phyloP scores from a whole-genome alignment of 768 basidiomycete species.

The Phaeolepiota aurea region DNA sequence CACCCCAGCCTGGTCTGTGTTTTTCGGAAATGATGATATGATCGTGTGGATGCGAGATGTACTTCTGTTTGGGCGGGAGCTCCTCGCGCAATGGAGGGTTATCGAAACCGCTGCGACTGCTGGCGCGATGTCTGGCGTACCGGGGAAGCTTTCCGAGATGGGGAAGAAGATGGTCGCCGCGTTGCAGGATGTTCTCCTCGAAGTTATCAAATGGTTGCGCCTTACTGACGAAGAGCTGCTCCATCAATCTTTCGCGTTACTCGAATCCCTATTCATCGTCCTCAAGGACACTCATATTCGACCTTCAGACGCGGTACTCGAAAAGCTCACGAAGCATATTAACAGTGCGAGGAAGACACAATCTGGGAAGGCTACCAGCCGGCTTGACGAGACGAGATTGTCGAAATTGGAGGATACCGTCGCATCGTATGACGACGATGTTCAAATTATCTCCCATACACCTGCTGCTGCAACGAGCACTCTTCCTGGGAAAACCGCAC shows the following conservation, averaged over 20 bases:
- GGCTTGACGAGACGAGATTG: constrained; percentile 50
- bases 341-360: constrained; percentile 44
- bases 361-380: constrained; percentile 38
- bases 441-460: constrained; percentile 42
- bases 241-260: constrained; percentile 78
- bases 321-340: constrained; percentile 60
- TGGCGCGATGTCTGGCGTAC: constrained; percentile 14
- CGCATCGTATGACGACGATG: constrained; percentile 51
- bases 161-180: constrained; percentile 72
- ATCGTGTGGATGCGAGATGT: constrained; percentile 98
- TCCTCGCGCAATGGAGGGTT: constrained; percentile 72
- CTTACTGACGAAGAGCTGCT: constrained; percentile 89
- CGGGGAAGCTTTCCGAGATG: constrained; percentile 42
- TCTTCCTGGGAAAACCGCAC: background rate
- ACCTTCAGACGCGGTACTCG: constrained; percentile 48
- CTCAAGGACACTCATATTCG: constrained; percentile 56
- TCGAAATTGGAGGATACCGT: constrained; percentile 61
- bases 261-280: constrained; percentile 71
- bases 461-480: constrained; percentile 8
- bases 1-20: constrained; percentile 76
- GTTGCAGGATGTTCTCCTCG: constrained; percentile 71
- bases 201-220: constrained; percentile 82
- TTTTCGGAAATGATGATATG: constrained; percentile 80
- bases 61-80: constrained; percentile 83
- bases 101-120: constrained; percentile 63